Conservation (phyloP, 768 basidiomycete species). For the Roridomyces roridus region DNA sequence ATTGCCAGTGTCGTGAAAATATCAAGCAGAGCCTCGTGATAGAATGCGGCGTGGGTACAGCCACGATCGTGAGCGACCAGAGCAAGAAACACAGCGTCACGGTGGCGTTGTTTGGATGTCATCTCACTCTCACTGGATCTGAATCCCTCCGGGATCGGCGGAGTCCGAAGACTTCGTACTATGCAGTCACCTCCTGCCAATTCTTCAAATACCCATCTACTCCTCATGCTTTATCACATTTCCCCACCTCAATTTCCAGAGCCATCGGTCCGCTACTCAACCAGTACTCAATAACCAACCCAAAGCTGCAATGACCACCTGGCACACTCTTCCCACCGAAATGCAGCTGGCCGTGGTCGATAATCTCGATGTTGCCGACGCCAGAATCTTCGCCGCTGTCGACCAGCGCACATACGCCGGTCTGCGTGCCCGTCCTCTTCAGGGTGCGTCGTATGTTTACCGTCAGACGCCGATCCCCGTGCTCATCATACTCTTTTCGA, state of each 20-base stretch:
- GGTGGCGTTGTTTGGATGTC: too few species aligned
- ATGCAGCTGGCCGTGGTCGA: slow-evolving; percentile 66
- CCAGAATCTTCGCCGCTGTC: slow-evolving; percentile 54
- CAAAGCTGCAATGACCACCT: slow-evolving; percentile 38
- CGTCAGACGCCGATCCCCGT: slow-evolving; percentile 11
- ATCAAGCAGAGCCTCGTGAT: too few species aligned
- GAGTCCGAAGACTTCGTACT: slow-evolving; percentile 15
- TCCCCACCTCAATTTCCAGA: not conserved
- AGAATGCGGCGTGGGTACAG: too few species aligned
- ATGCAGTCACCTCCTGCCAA: slow-evolving; percentile 3
- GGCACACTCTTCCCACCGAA: slow-evolving; percentile 69
- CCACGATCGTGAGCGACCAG: not conserved
- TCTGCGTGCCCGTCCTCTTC: slow-evolving; percentile 66
- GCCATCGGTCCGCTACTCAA: too few species aligned
- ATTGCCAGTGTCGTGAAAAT: not conserved
- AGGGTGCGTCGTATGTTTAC: slow-evolving; percentile 44
- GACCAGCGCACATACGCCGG: slow-evolving; percentile 55
- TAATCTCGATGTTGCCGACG: slow-evolving; percentile 49
- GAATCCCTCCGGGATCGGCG: slow-evolving; percentile 4
- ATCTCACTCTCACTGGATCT: too few species aligned
- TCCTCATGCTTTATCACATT: slow-evolving; percentile 13
- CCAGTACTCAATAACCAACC: too few species aligned
- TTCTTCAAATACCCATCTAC: slow-evolving; percentile 18
- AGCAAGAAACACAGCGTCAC: too few species aligned
- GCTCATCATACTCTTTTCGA: slow-evolving; percentile 23